Percentiles rank a stretch among this genome's conserved stretches.
phyloP scores from a whole-genome alignment of 768 basidiomycete genomes.

The Rhodotorula kratochvilovae region DNA sequence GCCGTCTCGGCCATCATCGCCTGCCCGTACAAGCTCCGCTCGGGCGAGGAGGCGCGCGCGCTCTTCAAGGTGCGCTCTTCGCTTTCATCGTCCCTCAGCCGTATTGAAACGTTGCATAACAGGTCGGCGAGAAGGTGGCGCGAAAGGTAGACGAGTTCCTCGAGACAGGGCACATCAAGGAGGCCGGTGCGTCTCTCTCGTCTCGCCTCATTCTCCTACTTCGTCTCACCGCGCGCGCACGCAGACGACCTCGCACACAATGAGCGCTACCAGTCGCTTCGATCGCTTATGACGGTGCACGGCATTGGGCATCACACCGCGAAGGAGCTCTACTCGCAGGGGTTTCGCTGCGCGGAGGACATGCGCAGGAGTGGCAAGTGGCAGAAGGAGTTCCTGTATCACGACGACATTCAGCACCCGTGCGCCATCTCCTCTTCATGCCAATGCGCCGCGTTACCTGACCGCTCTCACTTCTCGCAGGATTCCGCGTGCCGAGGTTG shows the following conservation, averaged over 20 bases:
- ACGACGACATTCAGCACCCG: constrained; percentile 29
- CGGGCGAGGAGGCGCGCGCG: constrained; percentile 14
- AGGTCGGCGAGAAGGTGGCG: constrained; percentile 27
- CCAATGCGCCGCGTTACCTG: background rate
- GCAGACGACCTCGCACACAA: constrained; percentile 11
- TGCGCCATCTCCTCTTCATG: background rate
- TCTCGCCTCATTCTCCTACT: too few relatives aligned
- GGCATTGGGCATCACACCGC: constrained; percentile 29
- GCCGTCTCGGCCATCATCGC: constrained; percentile 20
- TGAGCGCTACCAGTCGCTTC: constrained; percentile 7
- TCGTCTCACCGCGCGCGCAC: background rate
- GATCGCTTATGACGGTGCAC: constrained; percentile 21
- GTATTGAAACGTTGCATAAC: background rate
- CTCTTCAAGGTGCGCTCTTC: constrained; percentile 16
- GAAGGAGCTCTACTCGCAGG: constrained; percentile 23
- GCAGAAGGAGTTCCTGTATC: constrained; percentile 27
- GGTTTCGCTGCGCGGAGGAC: constrained; percentile 17
- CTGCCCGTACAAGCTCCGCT: constrained; percentile 15
- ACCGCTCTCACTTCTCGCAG: background rate
- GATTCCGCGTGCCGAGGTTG: constrained; percentile 24
- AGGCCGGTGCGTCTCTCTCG: constrained; percentile 9
- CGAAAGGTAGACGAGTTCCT: constrained; percentile 29
- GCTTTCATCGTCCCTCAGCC: too few relatives aligned
- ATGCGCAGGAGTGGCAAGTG: constrained; percentile 20
- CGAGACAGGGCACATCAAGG: constrained; percentile 9